Conservation (phyloP, 1,284 basidiomycete species). For the Sutorius eximius region DNA sequence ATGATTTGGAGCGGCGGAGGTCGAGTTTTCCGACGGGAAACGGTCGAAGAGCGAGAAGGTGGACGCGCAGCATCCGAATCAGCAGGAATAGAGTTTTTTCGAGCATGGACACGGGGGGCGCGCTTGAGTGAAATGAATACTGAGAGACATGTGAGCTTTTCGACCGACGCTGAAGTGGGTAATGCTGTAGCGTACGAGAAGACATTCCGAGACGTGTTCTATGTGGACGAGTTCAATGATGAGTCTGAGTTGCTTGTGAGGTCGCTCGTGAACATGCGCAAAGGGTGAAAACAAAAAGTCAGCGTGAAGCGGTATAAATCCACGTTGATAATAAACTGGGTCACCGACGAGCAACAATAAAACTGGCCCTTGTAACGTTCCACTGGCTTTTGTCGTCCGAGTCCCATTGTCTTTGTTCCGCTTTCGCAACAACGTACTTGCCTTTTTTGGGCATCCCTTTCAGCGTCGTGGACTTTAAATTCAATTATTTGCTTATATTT, state of each 20-base stretch:
- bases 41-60: conserved; percentile 5
- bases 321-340: not conserved
- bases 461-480: conserved; percentile 21
- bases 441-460: conserved; percentile 21
- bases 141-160: conserved; percentile 7
- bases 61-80: conserved; percentile 6
- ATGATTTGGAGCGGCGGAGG: conserved; percentile 36
- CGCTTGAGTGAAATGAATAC: conserved; percentile 30
- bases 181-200: conserved; percentile 16
- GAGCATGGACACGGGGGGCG: conserved; percentile 21
- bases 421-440: conserved; percentile 25
- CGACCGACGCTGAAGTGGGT: not conserved
- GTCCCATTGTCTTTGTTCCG: conserved; percentile 28
- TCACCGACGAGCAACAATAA: conserved; percentile 18
- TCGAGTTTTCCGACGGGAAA: conserved; percentile 16
- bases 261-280: conserved; percentile 4
- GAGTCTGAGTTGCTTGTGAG: not conserved
- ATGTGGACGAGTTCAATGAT: not conserved
- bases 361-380: not conserved
- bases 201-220: conserved; percentile 20
- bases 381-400: conserved; percentile 30
- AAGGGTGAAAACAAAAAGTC: not conserved
- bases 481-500: conserved; percentile 18
- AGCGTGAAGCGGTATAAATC: conserved; percentile 21
- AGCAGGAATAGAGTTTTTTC: conserved; percentile 19